Conservation (phyloP, 768 basidiomycete genomes). For the Podaxis mareebaensis region DNA sequence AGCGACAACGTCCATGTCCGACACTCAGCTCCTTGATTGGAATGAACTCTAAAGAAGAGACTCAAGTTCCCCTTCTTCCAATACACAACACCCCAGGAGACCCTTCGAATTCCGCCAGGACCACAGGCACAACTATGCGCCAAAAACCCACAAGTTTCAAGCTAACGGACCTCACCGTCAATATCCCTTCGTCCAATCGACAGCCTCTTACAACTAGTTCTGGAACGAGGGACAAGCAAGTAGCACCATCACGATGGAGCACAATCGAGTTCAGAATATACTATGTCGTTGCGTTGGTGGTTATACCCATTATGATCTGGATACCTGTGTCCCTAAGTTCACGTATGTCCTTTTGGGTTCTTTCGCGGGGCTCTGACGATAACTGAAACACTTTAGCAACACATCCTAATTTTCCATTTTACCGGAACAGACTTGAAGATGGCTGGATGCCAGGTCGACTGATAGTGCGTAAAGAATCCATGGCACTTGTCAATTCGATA, state of each 20-base stretch:
- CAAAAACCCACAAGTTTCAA: not conserved
- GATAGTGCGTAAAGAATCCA: constrained; percentile 55
- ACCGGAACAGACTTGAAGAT: constrained; percentile 51
- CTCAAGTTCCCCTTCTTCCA: constrained; percentile 12
- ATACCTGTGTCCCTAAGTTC: constrained; percentile 72
- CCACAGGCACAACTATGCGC: not conserved
- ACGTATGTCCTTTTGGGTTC: constrained; percentile 51
- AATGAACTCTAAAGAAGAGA: constrained; percentile 7
- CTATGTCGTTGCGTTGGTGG: constrained; percentile 55
- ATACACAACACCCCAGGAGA: not conserved
- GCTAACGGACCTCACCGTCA: constrained; percentile 15
- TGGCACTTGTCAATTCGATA: not conserved
- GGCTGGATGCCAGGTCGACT: constrained; percentile 85
- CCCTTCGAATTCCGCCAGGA: not conserved
- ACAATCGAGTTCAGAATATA: constrained; percentile 84
- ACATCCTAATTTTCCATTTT: constrained; percentile 74
- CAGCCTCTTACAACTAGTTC: constrained; percentile 1
- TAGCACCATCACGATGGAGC: constrained; percentile 64
- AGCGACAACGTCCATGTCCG: constrained; percentile 3
- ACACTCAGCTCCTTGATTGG: not conserved
- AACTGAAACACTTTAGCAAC: constrained; percentile 44
- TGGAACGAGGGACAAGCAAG: constrained; percentile 21
- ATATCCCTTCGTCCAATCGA: constrained; percentile 11
- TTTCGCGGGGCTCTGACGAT: constrained; percentile 2
- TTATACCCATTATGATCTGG: constrained; percentile 76